These are phyloP conservation scores for Colletotrichum trifolii DNA, from an alignment of 2,329 filamentous ascomycete genomes.

Conservation along the genomic window DNA sequence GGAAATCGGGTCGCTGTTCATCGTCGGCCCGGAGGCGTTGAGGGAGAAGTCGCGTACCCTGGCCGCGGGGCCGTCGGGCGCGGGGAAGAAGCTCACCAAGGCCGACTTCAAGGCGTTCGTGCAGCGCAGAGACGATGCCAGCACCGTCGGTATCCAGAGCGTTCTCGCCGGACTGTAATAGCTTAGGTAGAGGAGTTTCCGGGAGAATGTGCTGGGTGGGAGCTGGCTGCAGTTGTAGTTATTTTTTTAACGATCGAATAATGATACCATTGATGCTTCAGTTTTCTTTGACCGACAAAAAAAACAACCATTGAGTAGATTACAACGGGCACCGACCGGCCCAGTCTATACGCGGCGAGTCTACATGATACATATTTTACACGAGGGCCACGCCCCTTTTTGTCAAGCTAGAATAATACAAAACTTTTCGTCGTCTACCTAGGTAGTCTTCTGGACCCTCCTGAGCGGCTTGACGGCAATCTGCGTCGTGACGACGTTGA, in stretches of 20 bases:
- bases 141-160: constrained; percentile 83
- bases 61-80: constrained; percentile 52
- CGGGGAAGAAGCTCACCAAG: constrained; percentile 68
- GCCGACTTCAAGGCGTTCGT: constrained; percentile 86
- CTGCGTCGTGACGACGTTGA: constrained; percentile 55
- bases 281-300: not conserved
- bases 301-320: not conserved
- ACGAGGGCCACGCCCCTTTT: not conserved
- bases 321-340: not conserved
- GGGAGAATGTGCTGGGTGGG: not conserved
- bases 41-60: constrained; percentile 75
- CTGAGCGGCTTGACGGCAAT: constrained; percentile 17
- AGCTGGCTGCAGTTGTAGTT: constrained; percentile 1
- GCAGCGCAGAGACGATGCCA: constrained; percentile 84
- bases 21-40: constrained; percentile 85
- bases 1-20: constrained; percentile 95
- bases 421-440: not conserved
- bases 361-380: not conserved
- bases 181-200: not conserved
- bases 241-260: constrained; percentile 4
- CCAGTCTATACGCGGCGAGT: not conserved
- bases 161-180: constrained; percentile 74
- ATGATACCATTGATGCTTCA: not conserved
- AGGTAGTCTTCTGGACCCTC: not conserved
- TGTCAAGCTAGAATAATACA: not conserved